A percentile compares a stretch with the other conserved stretches of the same genome.
phyloP scores from a whole-genome alignment of 2,329 filamentous ascomycete genomes.

The Aulographum hederae region DNA sequence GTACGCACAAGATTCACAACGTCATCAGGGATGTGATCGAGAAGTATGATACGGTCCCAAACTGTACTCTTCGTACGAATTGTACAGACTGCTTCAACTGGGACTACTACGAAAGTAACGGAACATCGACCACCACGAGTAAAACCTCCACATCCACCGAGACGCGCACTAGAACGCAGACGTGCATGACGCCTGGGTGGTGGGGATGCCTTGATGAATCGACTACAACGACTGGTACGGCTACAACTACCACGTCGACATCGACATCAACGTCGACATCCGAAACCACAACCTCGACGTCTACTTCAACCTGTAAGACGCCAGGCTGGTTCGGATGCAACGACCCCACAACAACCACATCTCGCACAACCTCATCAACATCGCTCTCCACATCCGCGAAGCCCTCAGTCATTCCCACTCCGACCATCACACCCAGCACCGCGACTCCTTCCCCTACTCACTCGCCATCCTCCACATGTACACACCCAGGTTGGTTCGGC shows the following conservation, averaged over 20 bases:
- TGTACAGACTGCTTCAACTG: slow-evolving; percentile 83
- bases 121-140: slow-evolving; percentile 37
- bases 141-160: slow-evolving; percentile 35
- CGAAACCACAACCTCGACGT: slow-evolving; percentile 26
- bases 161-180: slow-evolving; percentile 57
- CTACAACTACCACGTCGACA: slow-evolving; percentile 24
- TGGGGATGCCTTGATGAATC: slow-evolving; percentile 62
- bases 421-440: no score
- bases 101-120: slow-evolving; percentile 92
- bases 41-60: slow-evolving; percentile 63
- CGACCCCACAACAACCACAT: slow-evolving; percentile 26
- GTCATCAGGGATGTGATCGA: slow-evolving; percentile 80
- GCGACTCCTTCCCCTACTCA: no score
- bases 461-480: no score
- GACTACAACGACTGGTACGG: slow-evolving; percentile 27
- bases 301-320: slow-evolving; percentile 14
- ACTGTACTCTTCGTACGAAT: slow-evolving; percentile 53
- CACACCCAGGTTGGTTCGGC: slow-evolving; percentile 48
- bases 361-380: slow-evolving; percentile 18
- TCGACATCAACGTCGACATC: slow-evolving; percentile 18
- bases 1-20: slow-evolving; percentile 74
- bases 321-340: slow-evolving; percentile 50
- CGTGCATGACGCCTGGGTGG: slow-evolving; percentile 85
- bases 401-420: no score
- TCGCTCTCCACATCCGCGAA: slow-evolving; percentile 2